Evolutionary conservation across 345 rosid species (phyloP), one percentile per base, ranked within the genome.

Genomic region (Gossypium mustelinum): DNA sequence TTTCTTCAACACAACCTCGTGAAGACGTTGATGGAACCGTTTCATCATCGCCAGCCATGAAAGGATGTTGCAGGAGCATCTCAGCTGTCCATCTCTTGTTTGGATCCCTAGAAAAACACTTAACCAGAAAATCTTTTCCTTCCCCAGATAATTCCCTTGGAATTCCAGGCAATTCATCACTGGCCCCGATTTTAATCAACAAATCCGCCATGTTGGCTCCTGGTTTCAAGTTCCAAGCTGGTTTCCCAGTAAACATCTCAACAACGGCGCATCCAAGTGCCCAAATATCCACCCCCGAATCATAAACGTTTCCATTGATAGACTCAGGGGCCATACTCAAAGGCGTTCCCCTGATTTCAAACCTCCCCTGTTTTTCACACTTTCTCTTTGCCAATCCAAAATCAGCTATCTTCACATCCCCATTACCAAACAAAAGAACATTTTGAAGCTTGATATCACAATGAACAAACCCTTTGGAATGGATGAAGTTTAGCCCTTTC

Each of bases 321-420:
- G 97, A 80, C 66, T 94, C 98, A 9, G 97, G 98, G 45, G 97
- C 88, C 87, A 90, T 79, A 64, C 87, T 92, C 73, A 90, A 68
- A 52, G 93, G 89, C 45, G 98, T 94, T 1, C 98, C 98, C 70
- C 94, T 70, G 74, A 85, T 81, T 84, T 83, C 75, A 34, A 76
- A 45, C 57, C 73, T 51, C 71, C 74, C 12, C 70, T 55, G 47
- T 34, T 65, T 70, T 41, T 68, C 81, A 16, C 74, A 13, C 16
- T 68, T 76, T 55, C 80, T 87, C 86, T 77, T 92, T 13, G 97
- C 87, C 60, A 92, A 75, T 45, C 97, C 98, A 13, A 92, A 94
- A 76, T 94, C 97, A 4, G 94, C 90, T 8, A 92, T 87, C 80
- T 88, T 90, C 48, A 77, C 82, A 27, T 79, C 84, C 2, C 80